Evolutionary conservation across 768 basidiomycete species (phyloP), one percentile per base, ranked within the genome.

Genomic region (Crucibulum laeve): DNA sequence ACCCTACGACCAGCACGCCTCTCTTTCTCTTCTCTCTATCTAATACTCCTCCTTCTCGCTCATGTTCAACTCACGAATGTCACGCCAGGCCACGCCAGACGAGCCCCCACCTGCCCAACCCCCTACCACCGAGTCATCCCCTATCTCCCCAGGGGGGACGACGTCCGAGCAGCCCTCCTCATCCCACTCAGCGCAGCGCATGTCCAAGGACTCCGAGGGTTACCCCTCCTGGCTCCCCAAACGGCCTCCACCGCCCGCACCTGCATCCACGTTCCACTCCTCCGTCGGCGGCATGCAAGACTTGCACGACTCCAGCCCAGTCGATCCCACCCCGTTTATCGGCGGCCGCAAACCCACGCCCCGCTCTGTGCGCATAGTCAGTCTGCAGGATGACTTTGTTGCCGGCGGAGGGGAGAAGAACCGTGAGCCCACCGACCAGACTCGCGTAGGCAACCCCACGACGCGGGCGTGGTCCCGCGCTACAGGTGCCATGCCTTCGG

Each of bases 201-300:
- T 58, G 57, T 68, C 69, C 24, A 61, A 62, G 40, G 75, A 78
- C 53, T 73, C 70, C 14, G 85, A 87, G 51, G 82, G 82, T 11
- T 91, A 91, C 58, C 89, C 89, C 2, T 82, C 85, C 18, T 91
- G 89, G 89, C 80, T 91, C 1, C 89, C 89, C 14, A 78, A 70
- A 46, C 74, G 89, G 11, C 89, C 90, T 2, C 81, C 80, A 13
- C 85, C 79, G 1, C 89, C 89, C 0, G 79, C 78, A 5, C 89
- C 90, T 3, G 76, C 76, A 3, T 85, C 84, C 7, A 87, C 84
- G 1, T 62, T 85, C 43, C 79, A 79, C 46, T 80, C 78, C 5
- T 77, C 76, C 21, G 67, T 74, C 38, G 71, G 68, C n/a, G 59
- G 4, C 51, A 55, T 32, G 67, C 34, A 47, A 54, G 26, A 57